Conservation (phyloP, 2,329 filamentous ascomycete genomes). For the Ceratocystis colombiana region DNA sequence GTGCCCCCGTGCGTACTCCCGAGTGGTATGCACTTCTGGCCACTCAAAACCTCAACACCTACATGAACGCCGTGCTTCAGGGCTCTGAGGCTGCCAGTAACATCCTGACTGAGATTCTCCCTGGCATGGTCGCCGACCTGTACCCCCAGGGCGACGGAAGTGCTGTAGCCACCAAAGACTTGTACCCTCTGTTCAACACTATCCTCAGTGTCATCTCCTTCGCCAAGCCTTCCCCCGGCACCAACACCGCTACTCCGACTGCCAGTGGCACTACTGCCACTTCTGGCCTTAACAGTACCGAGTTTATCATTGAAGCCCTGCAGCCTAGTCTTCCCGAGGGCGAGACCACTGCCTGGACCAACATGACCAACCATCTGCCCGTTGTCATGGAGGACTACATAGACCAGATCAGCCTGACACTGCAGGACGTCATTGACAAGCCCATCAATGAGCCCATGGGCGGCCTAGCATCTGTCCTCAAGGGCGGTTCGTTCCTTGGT, state of each 20-base stretch:
- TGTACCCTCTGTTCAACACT: slow-evolving; percentile 24
- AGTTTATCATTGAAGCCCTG: not conserved
- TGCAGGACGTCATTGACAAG: slow-evolving; percentile 25
- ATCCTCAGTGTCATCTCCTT: slow-evolving; percentile 23
- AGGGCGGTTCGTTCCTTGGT: slow-evolving; percentile 25
- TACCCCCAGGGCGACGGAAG: slow-evolving; percentile 24
- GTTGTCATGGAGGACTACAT: slow-evolving; percentile 22
- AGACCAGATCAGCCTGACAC: slow-evolving; percentile 11
- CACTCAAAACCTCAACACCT: slow-evolving; percentile 25
- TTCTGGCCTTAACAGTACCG: not conserved
- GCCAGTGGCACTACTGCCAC: not conserved
- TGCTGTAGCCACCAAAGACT: slow-evolving; percentile 21
- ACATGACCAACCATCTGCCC: slow-evolving; percentile 15
- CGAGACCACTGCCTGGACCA: slow-evolving; percentile 11
- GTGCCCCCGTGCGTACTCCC: slow-evolving; percentile 24
- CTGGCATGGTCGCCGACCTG: slow-evolving; percentile 25
- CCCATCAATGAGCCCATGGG: slow-evolving; percentile 21
- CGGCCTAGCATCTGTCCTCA: slow-evolving; percentile 22
- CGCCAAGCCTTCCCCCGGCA: slow-evolving; percentile 13
- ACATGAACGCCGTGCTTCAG: slow-evolving; percentile 25
- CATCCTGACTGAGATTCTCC: slow-evolving; percentile 25
- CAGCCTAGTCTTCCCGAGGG: slow-evolving; percentile 1
- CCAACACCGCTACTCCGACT: slow-evolving; percentile 1
- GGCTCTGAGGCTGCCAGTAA: slow-evolving; percentile 21
- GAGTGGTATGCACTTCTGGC: slow-evolving; percentile 26